phyloP scores from a whole-genome alignment of 2,329 filamentous ascomycete species.

The Trichoderma lentiforme region DNA sequence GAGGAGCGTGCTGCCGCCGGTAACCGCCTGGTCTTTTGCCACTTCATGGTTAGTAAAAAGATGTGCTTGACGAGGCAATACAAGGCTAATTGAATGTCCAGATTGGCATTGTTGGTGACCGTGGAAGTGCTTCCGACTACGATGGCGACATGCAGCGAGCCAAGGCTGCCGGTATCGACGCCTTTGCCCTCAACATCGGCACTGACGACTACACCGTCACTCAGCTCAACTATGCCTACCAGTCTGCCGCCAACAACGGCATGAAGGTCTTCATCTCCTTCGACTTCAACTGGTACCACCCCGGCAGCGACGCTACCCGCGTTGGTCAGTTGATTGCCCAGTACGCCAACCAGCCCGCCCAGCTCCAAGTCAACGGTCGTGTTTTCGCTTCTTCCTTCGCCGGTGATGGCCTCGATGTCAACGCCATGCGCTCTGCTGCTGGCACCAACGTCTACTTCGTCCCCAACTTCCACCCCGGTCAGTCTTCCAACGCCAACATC shows the following conservation, averaged over 20 bases:
- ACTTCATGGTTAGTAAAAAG: slow-evolving; percentile 38
- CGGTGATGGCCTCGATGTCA: slow-evolving; percentile 45
- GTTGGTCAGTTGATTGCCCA: slow-evolving; percentile 45
- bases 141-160: slow-evolving; percentile 47
- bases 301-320: slow-evolving; percentile 31
- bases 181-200: slow-evolving; percentile 50
- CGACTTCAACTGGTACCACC: slow-evolving; percentile 50
- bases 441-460: slow-evolving; percentile 46
- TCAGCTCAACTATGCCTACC: slow-evolving; percentile 48
- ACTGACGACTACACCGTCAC: slow-evolving; percentile 41
- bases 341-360: slow-evolving; percentile 42
- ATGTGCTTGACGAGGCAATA: background rate
- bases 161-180: slow-evolving; percentile 43
- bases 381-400: slow-evolving; percentile 54
- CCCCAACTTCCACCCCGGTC: slow-evolving; percentile 47
- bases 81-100: slow-evolving; percentile 24
- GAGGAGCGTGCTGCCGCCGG: slow-evolving; percentile 20
- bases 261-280: slow-evolving; percentile 58
- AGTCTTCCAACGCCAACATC: slow-evolving; percentile 31
- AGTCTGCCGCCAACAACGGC: slow-evolving; percentile 43
- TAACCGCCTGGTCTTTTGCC: slow-evolving; percentile 38
- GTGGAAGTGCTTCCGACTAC: slow-evolving; percentile 41
- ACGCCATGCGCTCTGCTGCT: slow-evolving; percentile 40
- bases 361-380: slow-evolving; percentile 48
- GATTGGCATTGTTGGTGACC: slow-evolving; percentile 43